Conservation (phyloP, 2,329 filamentous ascomycete species). For the Ilyonectria sp. region DNA sequence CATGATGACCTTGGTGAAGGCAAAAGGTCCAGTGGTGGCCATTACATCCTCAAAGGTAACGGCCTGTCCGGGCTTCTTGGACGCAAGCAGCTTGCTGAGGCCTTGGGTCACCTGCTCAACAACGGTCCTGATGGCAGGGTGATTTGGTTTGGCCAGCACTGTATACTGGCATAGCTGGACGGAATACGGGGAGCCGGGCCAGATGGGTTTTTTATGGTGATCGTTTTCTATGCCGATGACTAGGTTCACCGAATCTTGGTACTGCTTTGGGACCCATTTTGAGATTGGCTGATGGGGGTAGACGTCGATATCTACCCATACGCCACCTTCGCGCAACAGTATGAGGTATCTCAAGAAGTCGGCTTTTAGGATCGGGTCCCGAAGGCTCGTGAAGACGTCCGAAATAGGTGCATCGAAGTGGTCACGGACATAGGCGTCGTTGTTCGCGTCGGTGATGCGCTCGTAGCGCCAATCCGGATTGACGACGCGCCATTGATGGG, state of each 20-base stretch:
- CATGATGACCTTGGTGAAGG: constrained; percentile 51
- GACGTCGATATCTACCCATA: constrained; percentile 80
- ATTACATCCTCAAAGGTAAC: constrained; percentile 51
- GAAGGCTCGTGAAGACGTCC: constrained; percentile 63
- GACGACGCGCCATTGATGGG: constrained; percentile 41
- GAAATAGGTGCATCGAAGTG: constrained; percentile 74
- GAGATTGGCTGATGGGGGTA: constrained; percentile 74
- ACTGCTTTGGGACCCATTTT: constrained; percentile 72
- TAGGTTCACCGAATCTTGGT: constrained; percentile 72
- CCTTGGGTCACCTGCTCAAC: constrained; percentile 73
- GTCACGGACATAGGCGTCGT: constrained; percentile 66
- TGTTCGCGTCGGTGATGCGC: constrained; percentile 49
- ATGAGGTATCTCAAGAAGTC: constrained; percentile 75
- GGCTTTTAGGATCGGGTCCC: constrained; percentile 68
- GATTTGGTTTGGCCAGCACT: constrained; percentile 79
- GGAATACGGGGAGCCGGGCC: constrained; percentile 76
- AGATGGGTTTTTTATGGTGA: constrained; percentile 50
- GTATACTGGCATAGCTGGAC: constrained; percentile 85
- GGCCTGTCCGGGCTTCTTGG: constrained; percentile 29
- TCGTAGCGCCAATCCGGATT: constrained; percentile 49
- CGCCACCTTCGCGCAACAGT: constrained; percentile 78
- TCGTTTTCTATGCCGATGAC: constrained; percentile 82
- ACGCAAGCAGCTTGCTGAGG: constrained; percentile 41
- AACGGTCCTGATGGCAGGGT: constrained; percentile 76
- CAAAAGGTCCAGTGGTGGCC: constrained; percentile 50